phyloP scores from a whole-genome alignment of 768 basidiomycete genomes.

The Lactarius indigo region DNA sequence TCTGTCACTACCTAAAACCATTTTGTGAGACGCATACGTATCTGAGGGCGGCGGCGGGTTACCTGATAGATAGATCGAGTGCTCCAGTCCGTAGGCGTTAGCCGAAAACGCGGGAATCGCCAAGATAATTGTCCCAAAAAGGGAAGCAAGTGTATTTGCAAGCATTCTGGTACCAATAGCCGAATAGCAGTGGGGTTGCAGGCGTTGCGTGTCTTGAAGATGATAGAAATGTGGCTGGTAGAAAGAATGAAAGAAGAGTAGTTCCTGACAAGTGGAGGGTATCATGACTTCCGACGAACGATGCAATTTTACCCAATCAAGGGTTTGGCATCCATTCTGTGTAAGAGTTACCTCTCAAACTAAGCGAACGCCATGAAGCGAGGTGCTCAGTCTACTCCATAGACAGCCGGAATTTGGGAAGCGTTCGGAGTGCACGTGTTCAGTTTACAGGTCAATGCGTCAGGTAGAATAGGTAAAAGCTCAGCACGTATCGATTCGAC shows the following conservation, averaged over 20 bases:
- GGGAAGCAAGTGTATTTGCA: neutral
- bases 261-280: neutral
- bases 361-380: neutral
- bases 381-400: neutral
- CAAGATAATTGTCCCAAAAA: conserved; percentile 7
- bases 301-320: neutral
- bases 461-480: neutral
- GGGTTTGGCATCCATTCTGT: conserved; percentile 12
- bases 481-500: neutral
- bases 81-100: conserved; percentile 48
- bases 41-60: conserved; percentile 5
- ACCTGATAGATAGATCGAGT: conserved; percentile 55
- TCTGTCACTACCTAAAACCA: conserved; percentile 48
- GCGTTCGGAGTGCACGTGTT: neutral
- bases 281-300: neutral
- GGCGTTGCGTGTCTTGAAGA: conserved; percentile 1
- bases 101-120: conserved; percentile 34
- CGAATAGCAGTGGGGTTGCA: neutral
- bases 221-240: conserved; percentile 4
- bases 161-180: conserved; percentile 2
- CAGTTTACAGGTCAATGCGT: neutral
- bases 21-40: neutral
- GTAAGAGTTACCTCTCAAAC: neutral
- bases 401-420: neutral
- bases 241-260: neutral